Evolutionary conservation across 345 rosid species (phyloP), one percentile per base, ranked within the genome.

Genomic region (Nephelium lappaceum): DNA sequence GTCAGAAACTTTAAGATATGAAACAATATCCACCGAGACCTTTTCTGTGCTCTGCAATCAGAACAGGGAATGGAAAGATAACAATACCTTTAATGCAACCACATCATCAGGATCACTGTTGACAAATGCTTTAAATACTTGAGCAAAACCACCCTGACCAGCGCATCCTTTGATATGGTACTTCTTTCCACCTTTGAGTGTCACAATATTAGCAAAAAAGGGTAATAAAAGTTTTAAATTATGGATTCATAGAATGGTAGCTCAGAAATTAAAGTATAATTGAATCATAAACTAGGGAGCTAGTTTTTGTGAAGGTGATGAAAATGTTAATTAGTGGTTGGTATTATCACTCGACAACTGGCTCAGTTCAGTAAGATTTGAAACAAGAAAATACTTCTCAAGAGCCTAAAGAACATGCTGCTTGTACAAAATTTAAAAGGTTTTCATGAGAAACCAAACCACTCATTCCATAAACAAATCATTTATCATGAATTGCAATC

Each of bases 161-260:
- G 99, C 97, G 80, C 93, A 91, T n/a, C 99, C 99, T 86, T 93
- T 94, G 84, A 96, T 89, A 83, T 89, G 97, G 91, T 94, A 94
- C 87, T 91, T 93, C 86, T 77, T 89, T 85, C 93, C 89, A 81
- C 98, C 99, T 96, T 78, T 60, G 73, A 85, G 67, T 66, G 72
- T 73, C 39, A 71, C 67, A 86, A 63, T 15, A 49, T 31, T 16
- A 63, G 63, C 69, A 57, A 74, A 42, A 64, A 73, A 36, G 47
- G 64, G 23, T 21, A 72, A 64, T 7, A 75, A 53, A 55, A 8
- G 14, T 25, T 62, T 57, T 9, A 41, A 47, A n/a, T 47, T 41
- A 6, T 11, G 2, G 57, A 58, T 41, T 18, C 57, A 18, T 11
- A 24, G 71, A 67, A 23, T 41, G 14, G 19, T n/a, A n/a, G 42